These are phyloP conservation scores for Phytophthora tubulina DNA, from an alignment of 352 stramenopile genomes.

Conservation along the genomic window DNA sequence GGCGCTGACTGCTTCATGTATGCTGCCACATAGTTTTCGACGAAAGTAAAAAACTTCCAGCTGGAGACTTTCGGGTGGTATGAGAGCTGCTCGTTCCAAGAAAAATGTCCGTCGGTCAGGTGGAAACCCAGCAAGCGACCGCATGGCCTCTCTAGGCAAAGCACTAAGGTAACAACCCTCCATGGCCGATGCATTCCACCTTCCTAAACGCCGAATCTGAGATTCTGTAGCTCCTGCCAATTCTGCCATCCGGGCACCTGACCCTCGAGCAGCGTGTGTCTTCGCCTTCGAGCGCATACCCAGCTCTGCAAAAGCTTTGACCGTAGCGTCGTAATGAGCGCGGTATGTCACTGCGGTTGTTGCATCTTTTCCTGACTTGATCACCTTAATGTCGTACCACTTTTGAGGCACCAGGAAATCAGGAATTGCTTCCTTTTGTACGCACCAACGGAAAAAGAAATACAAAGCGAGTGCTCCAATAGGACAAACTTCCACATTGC, in stretches of 20 bases:
- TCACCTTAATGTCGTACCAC: neutral
- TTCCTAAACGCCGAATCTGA: neutral
- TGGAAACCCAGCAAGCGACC: neutral
- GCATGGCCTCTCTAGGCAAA: neutral
- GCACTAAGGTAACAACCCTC: neutral
- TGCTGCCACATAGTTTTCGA: neutral
- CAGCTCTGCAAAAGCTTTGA: constrained; percentile 3
- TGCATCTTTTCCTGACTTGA: neutral
- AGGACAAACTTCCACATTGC: constrained; percentile 6
- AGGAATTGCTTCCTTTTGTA: neutral
- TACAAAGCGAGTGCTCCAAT: constrained; percentile 7
- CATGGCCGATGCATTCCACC: neutral
- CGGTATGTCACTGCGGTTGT: constrained; percentile 5
- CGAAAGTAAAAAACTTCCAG: neutral
- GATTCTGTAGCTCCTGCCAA: neutral
- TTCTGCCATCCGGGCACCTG: neutral
- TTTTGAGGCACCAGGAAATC: neutral
- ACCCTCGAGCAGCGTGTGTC: constrained; percentile 1
- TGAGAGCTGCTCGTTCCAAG: neutral
- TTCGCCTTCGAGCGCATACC: neutral
- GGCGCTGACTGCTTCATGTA: neutral
- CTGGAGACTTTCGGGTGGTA: neutral
- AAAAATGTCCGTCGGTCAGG: neutral
- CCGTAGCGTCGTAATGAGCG: neutral
- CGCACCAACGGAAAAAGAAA: constrained; percentile 11